Evolutionary conservation across 164 flowering plant species (phyloP).

Genomic region (Magnolia changhungtana): DNA sequence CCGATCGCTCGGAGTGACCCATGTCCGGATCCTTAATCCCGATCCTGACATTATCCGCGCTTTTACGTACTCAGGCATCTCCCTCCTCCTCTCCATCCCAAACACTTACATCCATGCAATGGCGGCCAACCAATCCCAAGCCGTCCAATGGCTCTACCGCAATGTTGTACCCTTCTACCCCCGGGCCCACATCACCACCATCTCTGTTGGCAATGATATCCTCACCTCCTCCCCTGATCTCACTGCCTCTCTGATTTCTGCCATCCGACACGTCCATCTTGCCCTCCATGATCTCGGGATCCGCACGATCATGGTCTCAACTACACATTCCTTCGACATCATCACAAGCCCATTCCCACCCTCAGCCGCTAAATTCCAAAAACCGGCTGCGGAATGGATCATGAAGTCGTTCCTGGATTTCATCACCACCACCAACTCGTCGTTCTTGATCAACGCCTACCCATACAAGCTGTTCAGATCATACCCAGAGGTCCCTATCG

Average conservation of each 20-base stretch:
- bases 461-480: slow-evolving; percentile 64
- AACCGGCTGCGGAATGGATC: slow-evolving; percentile 27
- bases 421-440: slow-evolving; percentile 52
- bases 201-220: slow-evolving; percentile 65
- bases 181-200: slow-evolving; percentile 48
- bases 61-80: slow-evolving; percentile 59
- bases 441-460: slow-evolving; percentile 59
- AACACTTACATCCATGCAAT: slow-evolving; percentile 47
- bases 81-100: slow-evolving; percentile 64
- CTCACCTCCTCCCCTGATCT: slow-evolving; percentile 26
- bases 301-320: slow-evolving; percentile 55
- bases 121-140: slow-evolving; percentile 61
- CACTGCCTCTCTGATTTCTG: slow-evolving; percentile 44
- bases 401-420: slow-evolving; percentile 60
- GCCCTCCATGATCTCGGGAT: slow-evolving; percentile 59
- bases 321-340: slow-evolving; percentile 61
- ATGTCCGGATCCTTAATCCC: slow-evolving; percentile 43
- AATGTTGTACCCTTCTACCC: slow-evolving; percentile 76
- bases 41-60: slow-evolving; percentile 49
- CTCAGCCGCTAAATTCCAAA: slow-evolving; percentile 58
- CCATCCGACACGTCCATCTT: slow-evolving; percentile 48
- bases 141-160: slow-evolving; percentile 50
- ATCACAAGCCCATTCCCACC: slow-evolving; percentile 72
- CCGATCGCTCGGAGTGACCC: slow-evolving; percentile 26
- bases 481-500: slow-evolving; percentile 55